phyloP scores from a whole-genome alignment of 371 early-diverging fungal species.

The Apophysomyces sp. region DNA sequence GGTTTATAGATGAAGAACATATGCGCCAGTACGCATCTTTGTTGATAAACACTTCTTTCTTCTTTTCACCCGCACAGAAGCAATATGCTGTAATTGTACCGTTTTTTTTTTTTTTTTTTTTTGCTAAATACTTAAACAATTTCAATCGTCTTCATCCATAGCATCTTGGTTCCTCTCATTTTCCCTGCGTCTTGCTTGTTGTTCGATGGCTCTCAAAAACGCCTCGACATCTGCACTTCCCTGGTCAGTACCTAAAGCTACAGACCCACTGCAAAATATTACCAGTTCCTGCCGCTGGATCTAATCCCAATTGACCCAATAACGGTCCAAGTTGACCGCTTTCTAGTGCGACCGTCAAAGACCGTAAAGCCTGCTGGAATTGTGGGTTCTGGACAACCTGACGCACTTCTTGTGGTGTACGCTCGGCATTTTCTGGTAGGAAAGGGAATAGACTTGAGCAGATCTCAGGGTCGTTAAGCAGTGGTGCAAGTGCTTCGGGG shows the following conservation, averaged over 20 bases:
- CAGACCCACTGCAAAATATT: too few relatives aligned
- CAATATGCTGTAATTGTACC: too few relatives aligned
- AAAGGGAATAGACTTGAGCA: conserved; percentile 64
- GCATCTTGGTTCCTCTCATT: conserved; percentile 8
- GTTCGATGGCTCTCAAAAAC: conserved; percentile 64
- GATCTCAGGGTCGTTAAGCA: conserved; percentile 59
- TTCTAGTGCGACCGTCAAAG: conserved; percentile 63
- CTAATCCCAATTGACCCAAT: conserved; percentile 63
- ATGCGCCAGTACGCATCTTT: too few relatives aligned
- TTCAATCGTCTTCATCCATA: conserved; percentile 33
- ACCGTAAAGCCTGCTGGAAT: conserved; percentile 68
- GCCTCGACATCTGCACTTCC: conserved; percentile 74
- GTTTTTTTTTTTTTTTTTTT: background rate
- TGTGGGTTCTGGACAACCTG: conserved; percentile 66
- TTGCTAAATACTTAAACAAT: background rate
- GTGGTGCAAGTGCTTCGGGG: conserved; percentile 45
- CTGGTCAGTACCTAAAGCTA: too few relatives aligned
- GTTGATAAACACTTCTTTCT: too few relatives aligned
- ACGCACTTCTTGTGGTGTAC: conserved; percentile 54
- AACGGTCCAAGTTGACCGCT: conserved; percentile 70
- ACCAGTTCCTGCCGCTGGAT: conserved; percentile 47
- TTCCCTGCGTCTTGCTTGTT: conserved; percentile 51
- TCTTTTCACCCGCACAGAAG: too few relatives aligned
- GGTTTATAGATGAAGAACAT: too few relatives aligned
- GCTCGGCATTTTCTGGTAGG: conserved; percentile 53